Evolutionary conservation across 108 stramenopile species (phyloP).

Genomic region (Nannochloropsis gaditana): DNA sequence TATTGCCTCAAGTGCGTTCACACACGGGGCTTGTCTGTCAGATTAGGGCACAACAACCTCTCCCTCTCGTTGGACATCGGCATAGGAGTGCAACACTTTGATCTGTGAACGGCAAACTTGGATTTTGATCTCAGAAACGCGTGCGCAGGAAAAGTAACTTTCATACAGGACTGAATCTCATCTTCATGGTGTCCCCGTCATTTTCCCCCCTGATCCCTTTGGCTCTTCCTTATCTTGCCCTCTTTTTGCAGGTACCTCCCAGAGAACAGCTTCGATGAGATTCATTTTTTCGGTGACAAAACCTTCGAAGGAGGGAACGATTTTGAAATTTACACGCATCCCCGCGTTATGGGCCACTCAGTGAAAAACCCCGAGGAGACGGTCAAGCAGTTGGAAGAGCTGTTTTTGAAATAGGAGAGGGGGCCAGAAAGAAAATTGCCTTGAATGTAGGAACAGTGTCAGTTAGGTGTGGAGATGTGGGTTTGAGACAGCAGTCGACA

Average conservation of each 20-base stretch:
- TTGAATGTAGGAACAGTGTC: not conserved
- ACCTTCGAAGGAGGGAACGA: constrained; percentile 98
- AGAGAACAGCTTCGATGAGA: constrained; percentile 80
- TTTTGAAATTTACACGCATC: constrained; percentile 87
- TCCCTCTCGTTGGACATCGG: too few relatives aligned
- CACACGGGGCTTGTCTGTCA: constrained; percentile 23
- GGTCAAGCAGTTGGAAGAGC: constrained; percentile 71
- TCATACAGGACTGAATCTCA: too few relatives aligned
- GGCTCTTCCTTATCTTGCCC: not conserved
- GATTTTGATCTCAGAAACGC: too few relatives aligned
- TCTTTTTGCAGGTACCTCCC: constrained; percentile 33
- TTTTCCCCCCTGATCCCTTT: not conserved
- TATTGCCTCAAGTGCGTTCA: constrained; percentile 75
- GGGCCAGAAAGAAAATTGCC: not conserved
- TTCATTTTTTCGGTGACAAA: constrained; percentile 99
- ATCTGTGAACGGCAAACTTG: too few relatives aligned
- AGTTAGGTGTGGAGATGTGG: too few relatives aligned
- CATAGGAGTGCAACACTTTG: too few relatives aligned
- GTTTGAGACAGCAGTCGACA: too few relatives aligned
- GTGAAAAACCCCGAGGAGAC: constrained; percentile 93
- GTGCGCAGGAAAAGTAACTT: too few relatives aligned
- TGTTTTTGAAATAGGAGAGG: constrained; percentile 22
- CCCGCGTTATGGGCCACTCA: constrained; percentile 89
- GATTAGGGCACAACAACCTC: constrained; percentile 29
- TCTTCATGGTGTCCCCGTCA: too few relatives aligned